Evolutionary conservation across 352 stramenopile genomes (phyloP).

Genomic region (Phytophthora vignae): DNA sequence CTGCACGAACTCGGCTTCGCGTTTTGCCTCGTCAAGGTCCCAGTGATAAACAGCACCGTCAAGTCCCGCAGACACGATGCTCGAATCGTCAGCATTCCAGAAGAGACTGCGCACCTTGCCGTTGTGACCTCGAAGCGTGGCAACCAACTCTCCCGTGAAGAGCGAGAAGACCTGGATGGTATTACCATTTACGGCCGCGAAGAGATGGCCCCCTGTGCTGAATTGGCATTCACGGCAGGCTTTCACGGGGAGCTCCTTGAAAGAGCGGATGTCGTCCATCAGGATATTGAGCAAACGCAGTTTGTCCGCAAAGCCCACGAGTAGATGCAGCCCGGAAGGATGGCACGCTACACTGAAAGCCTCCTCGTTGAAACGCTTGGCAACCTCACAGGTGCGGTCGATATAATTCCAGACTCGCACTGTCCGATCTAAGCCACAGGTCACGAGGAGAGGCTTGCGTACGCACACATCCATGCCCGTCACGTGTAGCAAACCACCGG

Average conservation of each 20-base stretch:
- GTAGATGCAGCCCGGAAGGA: constrained; percentile 89
- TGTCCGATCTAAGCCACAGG: constrained; percentile 88
- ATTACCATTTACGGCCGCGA: constrained; percentile 94
- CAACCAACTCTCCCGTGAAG: constrained; percentile 91
- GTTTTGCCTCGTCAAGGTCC: constrained; percentile 92
- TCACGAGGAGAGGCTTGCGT: constrained; percentile 92
- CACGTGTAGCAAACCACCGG: constrained; percentile 58
- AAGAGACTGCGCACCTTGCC: constrained; percentile 91
- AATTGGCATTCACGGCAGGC: constrained; percentile 85
- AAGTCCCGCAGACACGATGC: constrained; percentile 89
- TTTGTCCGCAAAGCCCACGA: constrained; percentile 93
- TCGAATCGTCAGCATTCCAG: constrained; percentile 90
- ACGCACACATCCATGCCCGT: constrained; percentile 94
- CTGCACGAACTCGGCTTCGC: constrained; percentile 93
- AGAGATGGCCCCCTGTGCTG: constrained; percentile 91
- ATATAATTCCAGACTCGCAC: constrained; percentile 96
- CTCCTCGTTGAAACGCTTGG: constrained; percentile 91
- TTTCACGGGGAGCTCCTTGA: constrained; percentile 90
- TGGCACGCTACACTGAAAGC: constrained; percentile 91
- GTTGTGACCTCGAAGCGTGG: constrained; percentile 93
- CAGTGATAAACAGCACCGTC: constrained; percentile 95
- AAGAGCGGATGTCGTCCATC: constrained; percentile 91
- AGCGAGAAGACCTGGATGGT: constrained; percentile 94
- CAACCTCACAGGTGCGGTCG: constrained; percentile 86
- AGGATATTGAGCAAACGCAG: constrained; percentile 92